phyloP scores from a whole-genome alignment of 495 filamentous ascomycete species.

The Clohesyomyces aquaticus region DNA sequence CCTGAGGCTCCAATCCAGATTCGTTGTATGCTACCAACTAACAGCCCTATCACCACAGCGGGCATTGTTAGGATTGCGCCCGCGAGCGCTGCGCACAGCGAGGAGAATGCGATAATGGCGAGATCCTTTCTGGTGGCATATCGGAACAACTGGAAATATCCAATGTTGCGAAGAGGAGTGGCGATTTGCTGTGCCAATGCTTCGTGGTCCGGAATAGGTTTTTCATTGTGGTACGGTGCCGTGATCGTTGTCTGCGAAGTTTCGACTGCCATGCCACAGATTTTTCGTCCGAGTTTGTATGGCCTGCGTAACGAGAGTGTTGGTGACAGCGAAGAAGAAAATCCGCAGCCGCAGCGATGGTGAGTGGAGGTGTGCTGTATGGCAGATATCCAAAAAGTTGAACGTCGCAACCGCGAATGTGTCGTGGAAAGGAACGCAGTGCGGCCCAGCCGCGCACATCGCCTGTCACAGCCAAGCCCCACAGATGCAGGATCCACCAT shows the following conservation, averaged over 20 bases:
- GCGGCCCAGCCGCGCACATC: background rate
- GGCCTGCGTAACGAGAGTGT: background rate
- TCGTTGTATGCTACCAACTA: slow-evolving; percentile 71
- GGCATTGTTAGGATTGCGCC: slow-evolving; percentile 68
- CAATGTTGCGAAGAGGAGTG: background rate
- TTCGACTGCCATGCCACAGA: background rate
- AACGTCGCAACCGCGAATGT: background rate
- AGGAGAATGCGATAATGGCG: slow-evolving; percentile 67
- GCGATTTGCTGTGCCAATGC: slow-evolving; percentile 3
- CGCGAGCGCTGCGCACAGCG: slow-evolving; percentile 78
- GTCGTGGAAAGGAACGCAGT: background rate
- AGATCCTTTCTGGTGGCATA: slow-evolving; percentile 78
- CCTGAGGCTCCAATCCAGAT: slow-evolving; percentile 57
- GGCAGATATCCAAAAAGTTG: background rate
- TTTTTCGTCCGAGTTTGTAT: background rate
- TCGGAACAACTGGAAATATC: slow-evolving; percentile 46
- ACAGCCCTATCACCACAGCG: slow-evolving; percentile 81
- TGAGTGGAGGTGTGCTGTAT: background rate
- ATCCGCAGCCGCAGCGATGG: background rate
- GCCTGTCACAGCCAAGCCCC: background rate
- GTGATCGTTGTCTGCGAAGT: background rate
- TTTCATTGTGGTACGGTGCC: background rate
- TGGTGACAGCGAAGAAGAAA: background rate
- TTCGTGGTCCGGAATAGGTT: background rate
- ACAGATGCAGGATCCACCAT: background rate